These are phyloP conservation scores for Pseudocercospora ulei DNA, from an alignment of 2,329 filamentous ascomycete species.

Conservation along the genomic window DNA sequence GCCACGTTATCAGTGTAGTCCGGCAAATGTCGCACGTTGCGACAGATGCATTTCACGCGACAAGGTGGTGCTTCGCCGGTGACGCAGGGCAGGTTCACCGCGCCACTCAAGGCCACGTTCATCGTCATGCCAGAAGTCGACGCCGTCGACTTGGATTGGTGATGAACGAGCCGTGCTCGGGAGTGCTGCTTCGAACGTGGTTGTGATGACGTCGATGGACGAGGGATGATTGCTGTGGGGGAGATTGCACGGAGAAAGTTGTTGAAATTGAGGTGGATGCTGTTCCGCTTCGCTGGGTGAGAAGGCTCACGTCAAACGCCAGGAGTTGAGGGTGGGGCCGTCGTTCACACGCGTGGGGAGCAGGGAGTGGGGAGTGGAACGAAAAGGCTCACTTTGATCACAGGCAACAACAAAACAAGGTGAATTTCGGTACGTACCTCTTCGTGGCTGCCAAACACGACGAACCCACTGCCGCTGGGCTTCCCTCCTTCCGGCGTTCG, in stretches of 20 bases:
- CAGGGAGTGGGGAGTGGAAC: neutral
- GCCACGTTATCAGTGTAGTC: conserved; percentile 14
- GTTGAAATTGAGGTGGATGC: conserved; percentile 6
- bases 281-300: conserved; percentile 7
- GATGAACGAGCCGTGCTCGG: conserved; percentile 1
- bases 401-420: conserved; percentile 5
- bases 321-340: conserved; percentile 1
- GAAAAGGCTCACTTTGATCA: conserved; percentile 14
- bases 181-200: conserved; percentile 7
- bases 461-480: conserved; percentile 96
- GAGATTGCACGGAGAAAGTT: conserved; percentile 9
- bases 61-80: conserved; percentile 14
- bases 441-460: conserved; percentile 97
- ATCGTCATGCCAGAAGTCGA: neutral
- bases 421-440: conserved; percentile 57
- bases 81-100: conserved; percentile 13
- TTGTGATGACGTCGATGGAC: conserved; percentile 9
- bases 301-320: conserved; percentile 6
- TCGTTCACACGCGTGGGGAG: conserved; percentile 5
- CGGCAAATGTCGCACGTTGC: conserved; percentile 4
- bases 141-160: neutral
- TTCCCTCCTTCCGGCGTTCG: conserved; percentile 98
- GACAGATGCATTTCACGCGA: conserved; percentile 16
- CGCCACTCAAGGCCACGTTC: conserved; percentile 8
- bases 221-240: conserved; percentile 2